Conservation (phyloP, 306 rosid genomes). For the Fragaria nilgerrensis region DNA sequence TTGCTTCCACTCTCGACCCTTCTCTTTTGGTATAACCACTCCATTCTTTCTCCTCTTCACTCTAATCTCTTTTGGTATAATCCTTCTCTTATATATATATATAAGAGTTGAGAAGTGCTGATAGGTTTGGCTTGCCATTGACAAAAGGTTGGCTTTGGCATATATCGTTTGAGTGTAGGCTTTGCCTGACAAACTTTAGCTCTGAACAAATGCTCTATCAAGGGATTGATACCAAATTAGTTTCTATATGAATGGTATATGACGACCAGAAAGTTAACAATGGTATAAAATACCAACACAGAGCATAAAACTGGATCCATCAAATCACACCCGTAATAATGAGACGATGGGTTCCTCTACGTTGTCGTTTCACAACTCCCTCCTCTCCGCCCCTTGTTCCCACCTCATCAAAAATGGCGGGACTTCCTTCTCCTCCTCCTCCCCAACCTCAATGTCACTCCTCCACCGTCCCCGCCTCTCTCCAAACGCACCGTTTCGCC, state of each 20-base stretch:
- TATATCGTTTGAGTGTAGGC: conserved; percentile 69
- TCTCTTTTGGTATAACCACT: too few relatives aligned
- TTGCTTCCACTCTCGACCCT: too few relatives aligned
- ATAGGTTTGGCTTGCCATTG: too few relatives aligned
- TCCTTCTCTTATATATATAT: too few relatives aligned
- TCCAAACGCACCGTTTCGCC: conserved; percentile 20
- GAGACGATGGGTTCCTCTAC: conserved; percentile 18
- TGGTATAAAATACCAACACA: too few relatives aligned
- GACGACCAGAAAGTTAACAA: too few relatives aligned
- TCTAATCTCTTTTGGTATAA: too few relatives aligned
- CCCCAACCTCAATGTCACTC: conserved; percentile 14
- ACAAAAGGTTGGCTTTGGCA: conserved; percentile 45
- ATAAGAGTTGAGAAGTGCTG: too few relatives aligned
- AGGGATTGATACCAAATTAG: conserved; percentile 27
- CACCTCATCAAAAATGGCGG: conserved; percentile 16
- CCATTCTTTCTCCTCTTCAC: too few relatives aligned
- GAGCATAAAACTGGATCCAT: too few relatives aligned
- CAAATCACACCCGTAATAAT: too few relatives aligned
- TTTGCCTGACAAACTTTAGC: conserved; percentile 19
- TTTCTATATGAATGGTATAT: conserved; percentile 9
- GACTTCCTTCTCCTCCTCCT: neutral
- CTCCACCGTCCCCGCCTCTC: neutral
- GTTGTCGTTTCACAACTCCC: conserved; percentile 6
- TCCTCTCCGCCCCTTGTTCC: neutral
- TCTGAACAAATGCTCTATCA: conserved; percentile 37